Base-by-base conservation (phyloP, 2,329 filamentous ascomycete genomes). In the Arthroderma uncinatum region DNA sequence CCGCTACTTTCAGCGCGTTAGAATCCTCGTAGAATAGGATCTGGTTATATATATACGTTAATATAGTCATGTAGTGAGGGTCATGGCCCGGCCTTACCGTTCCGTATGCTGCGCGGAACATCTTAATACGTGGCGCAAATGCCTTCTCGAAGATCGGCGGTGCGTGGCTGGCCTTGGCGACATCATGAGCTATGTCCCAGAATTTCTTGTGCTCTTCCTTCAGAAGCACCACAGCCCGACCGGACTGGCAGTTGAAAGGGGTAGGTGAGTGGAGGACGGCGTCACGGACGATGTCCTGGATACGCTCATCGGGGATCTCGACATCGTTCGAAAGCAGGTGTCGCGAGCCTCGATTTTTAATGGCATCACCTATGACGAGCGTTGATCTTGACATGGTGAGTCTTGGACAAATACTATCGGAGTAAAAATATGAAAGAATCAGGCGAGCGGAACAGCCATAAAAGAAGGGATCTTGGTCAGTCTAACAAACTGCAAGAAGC, bases 1-100 rank as follows among this genome's bases (percentile, higher is more conserved):
- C 82, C 65, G 89, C 78, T 58, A 70, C 74, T 64, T 85, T 73
- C 71, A 92, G 79, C 64, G 81, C 79, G 55, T 79, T 74, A 62
- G 83, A 79, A 76, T 94, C 88, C 74, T 89, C 85, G 77, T 87
- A 95, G 82, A 94, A 95, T 66, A 96, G 82, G 65, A 92, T 74
- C 70, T 73, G 28, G n/a, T 37, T 8, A 37, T 14, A 55, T 30
- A 34, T 21, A 40, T 55, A 50, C 9, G 14, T 39, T 39, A 39
- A 39, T 2, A 39, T 14, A 14, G 10, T 39, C 14, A 39, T 39
- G 4, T 12, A 12, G 10, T 39, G 14, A 39, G 36, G 36, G n/a
- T n/a, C 1, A 9, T 39, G 14, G 14, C 14, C 8, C 8, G 78
- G 30, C 8, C 80, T 64, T 77, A 87, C 85, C 55, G 87, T 87